Evolutionary conservation across 2,329 filamentous ascomycete species (phyloP).

Genomic region (Sporothrix inflata): DNA sequence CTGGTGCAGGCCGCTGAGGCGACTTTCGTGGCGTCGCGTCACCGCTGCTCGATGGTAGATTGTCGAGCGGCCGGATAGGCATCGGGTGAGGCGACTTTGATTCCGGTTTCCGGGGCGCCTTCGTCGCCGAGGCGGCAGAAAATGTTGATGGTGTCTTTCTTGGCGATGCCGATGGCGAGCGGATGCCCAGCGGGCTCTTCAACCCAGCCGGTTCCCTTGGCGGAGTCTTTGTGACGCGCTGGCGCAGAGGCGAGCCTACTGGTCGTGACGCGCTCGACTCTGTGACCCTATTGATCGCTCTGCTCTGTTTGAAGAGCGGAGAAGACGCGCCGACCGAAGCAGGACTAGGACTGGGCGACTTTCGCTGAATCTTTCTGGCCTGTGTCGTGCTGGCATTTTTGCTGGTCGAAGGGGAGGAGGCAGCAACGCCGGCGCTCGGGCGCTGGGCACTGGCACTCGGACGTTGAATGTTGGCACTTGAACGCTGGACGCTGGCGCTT

Average conservation of each 20-base stretch:
- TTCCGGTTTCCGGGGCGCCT: background rate
- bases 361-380: conserved; percentile 1
- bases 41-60: background rate
- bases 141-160: conserved; percentile 15
- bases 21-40: conserved; percentile 11
- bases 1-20: background rate
- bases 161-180: conserved; percentile 23
- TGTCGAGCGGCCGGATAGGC: conserved; percentile 25
- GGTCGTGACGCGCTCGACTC: background rate
- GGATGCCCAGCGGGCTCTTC: background rate
- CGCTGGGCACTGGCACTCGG: conserved; percentile 7
- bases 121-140: background rate
- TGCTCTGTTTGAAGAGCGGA: conserved; percentile 16
- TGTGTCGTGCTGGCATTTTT: background rate
- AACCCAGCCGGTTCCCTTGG: conserved; percentile 19
- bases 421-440: background rate
- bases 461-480: background rate
- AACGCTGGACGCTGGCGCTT: background rate
- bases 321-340: background rate
- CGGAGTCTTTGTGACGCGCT: conserved; percentile 25
- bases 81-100: conserved; percentile 5
- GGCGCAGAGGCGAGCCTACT: conserved; percentile 5
- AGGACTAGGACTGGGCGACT: conserved; percentile 14
- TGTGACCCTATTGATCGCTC: background rate
- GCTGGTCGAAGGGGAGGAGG: background rate